Evolutionary conservation across 1,139 yeast genomes (phyloP), one percentile per base, ranked within the genome.

Genomic region (Taphrina communis): DNA sequence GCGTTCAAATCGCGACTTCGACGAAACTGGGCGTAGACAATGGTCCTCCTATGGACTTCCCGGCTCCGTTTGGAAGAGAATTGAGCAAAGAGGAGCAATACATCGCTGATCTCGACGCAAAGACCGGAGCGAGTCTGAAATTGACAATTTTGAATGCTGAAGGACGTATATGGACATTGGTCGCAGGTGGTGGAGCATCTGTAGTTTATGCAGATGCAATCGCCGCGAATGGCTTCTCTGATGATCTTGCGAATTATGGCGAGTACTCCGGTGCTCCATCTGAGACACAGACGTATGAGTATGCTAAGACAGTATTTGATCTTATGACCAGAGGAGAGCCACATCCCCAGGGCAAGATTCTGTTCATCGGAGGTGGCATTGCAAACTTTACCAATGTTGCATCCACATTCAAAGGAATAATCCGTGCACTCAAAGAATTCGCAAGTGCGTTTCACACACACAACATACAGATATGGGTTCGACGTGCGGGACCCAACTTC

Each of bases 401-500:
- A 11, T 78, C 82, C 66, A 81, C 83, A 39, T 81, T 81, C 78
- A 81, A 81, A 78, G 83, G 84, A 41, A 81, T 81, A 73, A 81
- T 81, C 71, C 80, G 83, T 58, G 83, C 83, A 1, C 80, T 81
- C 79, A 78, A 82, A 69, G 83, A 79, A 73, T 79, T 75, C 76
- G 77, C 77, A 74, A 72, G 73, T 51, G 76, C 75, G 61, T 76
- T 81, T 65, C 82, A 78, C 70, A 71, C 72, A 62, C 83, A 81
- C 76, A 77, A 80, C 75, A 83, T 81, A 66, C 74, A 75, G 70
- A 79, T 81, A 73, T 81, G 77, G 74, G 81, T 81, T 67, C 80
- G 83, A 70, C 80, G 83, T 55, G 83, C 84, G 69, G 83, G 83
- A 55, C 83, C 83, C 70, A 81, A 81, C 78, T 81, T 83, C 83